Evolutionary conservation across 768 basidiomycete species (phyloP), one percentile per base, ranked within the genome.

Genomic region (Astraeus odoratus): DNA sequence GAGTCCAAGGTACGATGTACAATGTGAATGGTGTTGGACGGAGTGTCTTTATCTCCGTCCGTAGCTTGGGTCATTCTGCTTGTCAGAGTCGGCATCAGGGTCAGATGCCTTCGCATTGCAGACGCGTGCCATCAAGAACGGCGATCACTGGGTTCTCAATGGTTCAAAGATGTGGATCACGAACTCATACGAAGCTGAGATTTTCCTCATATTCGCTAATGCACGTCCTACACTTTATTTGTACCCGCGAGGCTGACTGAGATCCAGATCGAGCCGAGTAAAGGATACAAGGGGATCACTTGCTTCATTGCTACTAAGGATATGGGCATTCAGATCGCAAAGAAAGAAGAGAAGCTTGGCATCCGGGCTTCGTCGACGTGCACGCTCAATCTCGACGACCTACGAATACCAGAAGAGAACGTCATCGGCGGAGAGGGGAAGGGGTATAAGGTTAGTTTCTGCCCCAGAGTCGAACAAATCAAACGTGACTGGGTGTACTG

Each of bases 131-230:
- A 83, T 75, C 61, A 88, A 86, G 64, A 83, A 90, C 37, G 92
- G 90, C 15, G 80, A 86, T 54, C 63, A 83, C 62, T 98, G 85
- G 77, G 69, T 92, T 24, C 62, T 99, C 43, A 94, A 92, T 54
- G 96, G 96, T n/a, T 89, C 90, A 45, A 99, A 99, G 73, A 94
- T 95, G 93, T 96, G 93, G 93, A 96, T 97, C 48, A 95, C 93
- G 20, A 97, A 97, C 67, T 94, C 92, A 1, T 76, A 80, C 47
- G 91, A 94, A 65, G 92, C 91, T 1, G 88, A 92, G 37, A 75
- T 94, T 31, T 88, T 87, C 71, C 81, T 95, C 53, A 87, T 98
- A 39, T 98, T 99, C 50, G 96, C 96, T 42, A 99, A 90, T 50
- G 90, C 92, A 46, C 48, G 78, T 60, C n/a, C 26, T 19, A 35